Conservation (phyloP, 139 green algal species). For the Mesostigma viride region DNA sequence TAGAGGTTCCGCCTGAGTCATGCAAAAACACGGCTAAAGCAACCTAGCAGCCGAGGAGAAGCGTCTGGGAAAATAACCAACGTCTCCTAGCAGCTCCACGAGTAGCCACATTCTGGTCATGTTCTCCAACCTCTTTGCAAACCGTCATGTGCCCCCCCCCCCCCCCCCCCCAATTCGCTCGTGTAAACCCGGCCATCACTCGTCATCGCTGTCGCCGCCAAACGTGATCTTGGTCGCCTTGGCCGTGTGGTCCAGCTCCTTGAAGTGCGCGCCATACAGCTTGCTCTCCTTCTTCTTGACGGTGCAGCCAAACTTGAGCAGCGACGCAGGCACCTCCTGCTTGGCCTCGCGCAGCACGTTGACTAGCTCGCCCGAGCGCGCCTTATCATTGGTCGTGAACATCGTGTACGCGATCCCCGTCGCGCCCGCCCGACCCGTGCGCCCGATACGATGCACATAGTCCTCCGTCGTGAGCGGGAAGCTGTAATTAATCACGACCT, state of each 20-base stretch:
- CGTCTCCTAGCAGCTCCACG: too few relatives aligned
- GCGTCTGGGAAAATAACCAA: too few relatives aligned
- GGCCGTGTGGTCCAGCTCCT: conserved; percentile 63
- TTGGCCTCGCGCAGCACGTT: conserved; percentile 86
- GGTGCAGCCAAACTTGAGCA: conserved; percentile 82
- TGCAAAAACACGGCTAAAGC: too few relatives aligned
- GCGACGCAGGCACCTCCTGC: conserved; percentile 65
- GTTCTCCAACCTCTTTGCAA: too few relatives aligned
- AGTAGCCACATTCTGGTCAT: too few relatives aligned
- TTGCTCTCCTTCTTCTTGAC: conserved; percentile 91
- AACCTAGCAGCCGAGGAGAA: too few relatives aligned
- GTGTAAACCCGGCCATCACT: too few relatives aligned
- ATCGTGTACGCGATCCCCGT: conserved; percentile 76
- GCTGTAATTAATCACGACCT: conserved; percentile 91
- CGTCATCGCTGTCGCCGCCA: conserved; percentile 43
- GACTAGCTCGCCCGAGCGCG: conserved; percentile 80
- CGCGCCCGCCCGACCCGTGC: conserved; percentile 86
- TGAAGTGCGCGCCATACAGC: conserved; percentile 89
- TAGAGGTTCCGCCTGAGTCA: too few relatives aligned
- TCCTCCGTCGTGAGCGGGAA: conserved; percentile 93
- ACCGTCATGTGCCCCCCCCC: too few relatives aligned
- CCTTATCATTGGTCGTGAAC: conserved; percentile 51
- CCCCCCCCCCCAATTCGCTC: too few relatives aligned
- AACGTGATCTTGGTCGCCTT: conserved; percentile 86
- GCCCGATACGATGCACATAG: conserved; percentile 93